phyloP scores from a whole-genome alignment of 495 filamentous ascomycete species.

The Copromyces sp. region DNA sequence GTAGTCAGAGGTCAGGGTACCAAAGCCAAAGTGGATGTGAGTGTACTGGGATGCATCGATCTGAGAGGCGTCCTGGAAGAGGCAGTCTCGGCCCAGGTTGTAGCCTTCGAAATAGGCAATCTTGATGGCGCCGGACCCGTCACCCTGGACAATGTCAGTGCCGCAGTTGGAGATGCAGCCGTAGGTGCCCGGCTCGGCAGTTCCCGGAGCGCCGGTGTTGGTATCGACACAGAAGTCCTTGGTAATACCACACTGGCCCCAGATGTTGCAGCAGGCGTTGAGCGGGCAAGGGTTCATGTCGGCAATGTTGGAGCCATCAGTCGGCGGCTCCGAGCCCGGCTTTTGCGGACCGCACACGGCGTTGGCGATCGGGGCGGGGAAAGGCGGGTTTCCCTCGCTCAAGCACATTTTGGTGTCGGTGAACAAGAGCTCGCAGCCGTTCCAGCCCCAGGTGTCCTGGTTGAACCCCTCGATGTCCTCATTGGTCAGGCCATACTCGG shows the following conservation, averaged over 20 bases:
- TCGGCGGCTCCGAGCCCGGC: neutral
- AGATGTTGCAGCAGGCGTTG: constrained; percentile 12
- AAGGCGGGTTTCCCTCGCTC: constrained; percentile 34
- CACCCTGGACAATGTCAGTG: constrained; percentile 12
- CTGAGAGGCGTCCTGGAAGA: constrained; percentile 11
- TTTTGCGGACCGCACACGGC: constrained; percentile 22
- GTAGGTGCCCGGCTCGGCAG: constrained; percentile 18
- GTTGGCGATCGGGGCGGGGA: constrained; percentile 28
- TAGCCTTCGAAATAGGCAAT: constrained; percentile 26
- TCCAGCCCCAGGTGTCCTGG: constrained; percentile 41
- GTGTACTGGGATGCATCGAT: constrained; percentile 13
- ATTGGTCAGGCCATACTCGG: constrained; percentile 20
- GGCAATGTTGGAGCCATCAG: constrained; percentile 1
- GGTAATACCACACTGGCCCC: constrained; percentile 37
- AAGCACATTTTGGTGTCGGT: constrained; percentile 32
- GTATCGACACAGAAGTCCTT: constrained; percentile 33
- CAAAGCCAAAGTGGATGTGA: constrained; percentile 21
- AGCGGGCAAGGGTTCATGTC: constrained; percentile 6
- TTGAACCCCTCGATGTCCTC: constrained; percentile 30
- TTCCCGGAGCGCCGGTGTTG: constrained; percentile 26
- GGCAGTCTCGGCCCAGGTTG: constrained; percentile 16
- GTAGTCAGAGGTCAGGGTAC: constrained; percentile 9
- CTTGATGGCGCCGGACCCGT: constrained; percentile 4
- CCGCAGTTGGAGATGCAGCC: constrained; percentile 42
- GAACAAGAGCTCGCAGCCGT: constrained; percentile 29